Evolutionary conservation across 1,139 yeast species (phyloP), one percentile per base, ranked within the genome.

Genomic region (Geotrichum australiense): DNA sequence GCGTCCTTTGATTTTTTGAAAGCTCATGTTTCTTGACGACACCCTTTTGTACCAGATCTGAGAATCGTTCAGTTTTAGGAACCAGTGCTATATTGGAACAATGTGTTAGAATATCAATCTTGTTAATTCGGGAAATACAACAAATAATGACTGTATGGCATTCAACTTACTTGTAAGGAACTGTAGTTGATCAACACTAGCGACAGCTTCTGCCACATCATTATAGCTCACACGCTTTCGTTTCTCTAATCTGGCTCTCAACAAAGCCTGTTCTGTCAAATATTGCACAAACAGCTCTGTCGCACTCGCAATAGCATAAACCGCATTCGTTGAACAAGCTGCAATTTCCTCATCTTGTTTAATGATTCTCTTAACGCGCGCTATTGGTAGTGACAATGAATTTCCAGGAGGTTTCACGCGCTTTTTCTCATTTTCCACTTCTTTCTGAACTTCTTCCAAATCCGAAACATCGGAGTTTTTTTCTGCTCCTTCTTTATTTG

Each of bases 271-370:
- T 59, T 83, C 94, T 0, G 87, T 74, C 43, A 89, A 68, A 53
- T 82, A 76, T 60, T 82, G 85, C 12, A 87, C 73, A 59, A 89
- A 89, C 39, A 85, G 64, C 55, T 89, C 96, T 0, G 96, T 81
- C 4, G 96, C 95, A 36, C 84, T 74, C 0, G 94, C 93, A 2
- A 91, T 72, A 11, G 94, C 80, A 54, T 80, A 83, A 11, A 83
- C 85, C 0, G 95, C 94, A 28, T 80, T 69, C 45, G 78, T 83
- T 1, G 94, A 78, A 2, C 91, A 80, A 2, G 85, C 74, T 4
- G 73, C 64, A 53, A 83, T 83, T 33, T 85, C 95, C 4, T 89
- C 86, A 57, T 91, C 97, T 61, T 81, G 74, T 55, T 84, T 86
- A 57, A 91, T 78, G 42, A 89, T 82, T 54, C 80, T 73, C 58